These are phyloP conservation scores for Trypanosoma cruzi DNA, from an alignment of 208 protist genomes.

Conservation along the genomic window DNA sequence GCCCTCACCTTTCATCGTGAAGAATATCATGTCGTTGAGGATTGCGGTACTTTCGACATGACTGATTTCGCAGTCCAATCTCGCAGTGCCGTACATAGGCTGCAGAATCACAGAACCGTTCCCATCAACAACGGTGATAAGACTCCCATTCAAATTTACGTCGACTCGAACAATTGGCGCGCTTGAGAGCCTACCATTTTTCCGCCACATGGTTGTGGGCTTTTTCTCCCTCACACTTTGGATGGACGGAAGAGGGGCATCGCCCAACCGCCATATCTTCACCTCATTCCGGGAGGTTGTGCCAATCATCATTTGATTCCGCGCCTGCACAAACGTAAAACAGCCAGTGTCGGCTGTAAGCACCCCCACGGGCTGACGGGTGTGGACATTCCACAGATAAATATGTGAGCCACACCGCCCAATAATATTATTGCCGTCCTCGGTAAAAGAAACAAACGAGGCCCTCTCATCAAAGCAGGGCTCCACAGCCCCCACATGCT, in stretches of 20 bases:
- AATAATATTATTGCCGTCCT: constrained; percentile 62
- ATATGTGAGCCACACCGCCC: constrained; percentile 45
- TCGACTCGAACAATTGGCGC: constrained; percentile 38
- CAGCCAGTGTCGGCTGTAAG: constrained; percentile 48
- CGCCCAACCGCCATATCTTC: constrained; percentile 50
- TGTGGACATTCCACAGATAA: constrained; percentile 62
- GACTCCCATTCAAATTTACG: constrained; percentile 35
- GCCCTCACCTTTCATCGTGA: constrained; percentile 15
- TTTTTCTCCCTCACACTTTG: constrained; percentile 47
- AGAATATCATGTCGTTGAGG: constrained; percentile 41
- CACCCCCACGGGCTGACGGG: constrained; percentile 43
- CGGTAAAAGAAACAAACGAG: constrained; percentile 55
- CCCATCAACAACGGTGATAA: constrained; percentile 34
- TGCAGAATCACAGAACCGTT: constrained; percentile 37
- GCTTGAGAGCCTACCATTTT: constrained; percentile 65
- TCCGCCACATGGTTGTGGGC: constrained; percentile 54
- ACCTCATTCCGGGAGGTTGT: constrained; percentile 51
- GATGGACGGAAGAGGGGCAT: constrained; percentile 52
- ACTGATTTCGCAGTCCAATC: constrained; percentile 30
- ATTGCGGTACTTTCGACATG: constrained; percentile 32
- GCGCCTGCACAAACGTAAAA: constrained; percentile 57
- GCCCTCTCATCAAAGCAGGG: constrained; percentile 32
- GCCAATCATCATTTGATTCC: constrained; percentile 45
- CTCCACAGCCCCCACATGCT: constrained; percentile 32
- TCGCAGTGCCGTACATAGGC: constrained; percentile 35